phyloP scores from a whole-genome alignment of 2,329 filamentous ascomycete genomes.

The Paracoccidioides lutzii region DNA sequence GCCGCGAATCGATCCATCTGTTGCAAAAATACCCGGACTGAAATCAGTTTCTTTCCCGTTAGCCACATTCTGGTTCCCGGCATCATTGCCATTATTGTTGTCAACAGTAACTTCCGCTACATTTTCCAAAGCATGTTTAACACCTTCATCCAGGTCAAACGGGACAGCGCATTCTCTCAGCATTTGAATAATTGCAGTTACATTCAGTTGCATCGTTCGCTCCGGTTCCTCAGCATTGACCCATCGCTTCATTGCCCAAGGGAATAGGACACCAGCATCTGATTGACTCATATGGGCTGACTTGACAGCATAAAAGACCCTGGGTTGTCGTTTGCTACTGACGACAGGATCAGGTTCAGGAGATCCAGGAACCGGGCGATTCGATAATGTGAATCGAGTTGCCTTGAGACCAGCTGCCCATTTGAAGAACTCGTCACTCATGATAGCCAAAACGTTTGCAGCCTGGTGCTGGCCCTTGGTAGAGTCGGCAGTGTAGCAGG shows the following conservation, averaged over 20 bases:
- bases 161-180: slow-evolving; percentile 10
- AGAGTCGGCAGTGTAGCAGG: slow-evolving; percentile 41
- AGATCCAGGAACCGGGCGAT: slow-evolving; percentile 29
- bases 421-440: slow-evolving; percentile 65
- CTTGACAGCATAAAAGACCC: slow-evolving; percentile 59
- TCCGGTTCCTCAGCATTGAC: slow-evolving; percentile 33
- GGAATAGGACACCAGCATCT: slow-evolving; percentile 74
- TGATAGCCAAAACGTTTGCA: slow-evolving; percentile 52
- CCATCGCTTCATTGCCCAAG: slow-evolving; percentile 44
- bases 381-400: slow-evolving; percentile 53
- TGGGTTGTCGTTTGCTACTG: slow-evolving; percentile 32
- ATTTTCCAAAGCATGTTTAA: not conserved
- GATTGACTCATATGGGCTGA: slow-evolving; percentile 74
- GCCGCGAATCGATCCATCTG: slow-evolving; percentile 1
- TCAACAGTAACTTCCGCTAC: not conserved
- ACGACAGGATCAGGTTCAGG: not conserved
- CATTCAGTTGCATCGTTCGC: slow-evolving; percentile 20
- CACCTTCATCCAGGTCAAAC: not conserved
- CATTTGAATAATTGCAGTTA: slow-evolving; percentile 19
- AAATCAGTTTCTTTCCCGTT: not conserved
- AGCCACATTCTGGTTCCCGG: not conserved
- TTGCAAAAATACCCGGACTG: not conserved
- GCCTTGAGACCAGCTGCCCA: slow-evolving; percentile 61
- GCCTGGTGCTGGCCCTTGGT: slow-evolving; percentile 37
- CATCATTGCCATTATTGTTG: not conserved